Conservation (phyloP, 2,329 filamentous ascomycete genomes). For the Aspergillus tanneri region DNA sequence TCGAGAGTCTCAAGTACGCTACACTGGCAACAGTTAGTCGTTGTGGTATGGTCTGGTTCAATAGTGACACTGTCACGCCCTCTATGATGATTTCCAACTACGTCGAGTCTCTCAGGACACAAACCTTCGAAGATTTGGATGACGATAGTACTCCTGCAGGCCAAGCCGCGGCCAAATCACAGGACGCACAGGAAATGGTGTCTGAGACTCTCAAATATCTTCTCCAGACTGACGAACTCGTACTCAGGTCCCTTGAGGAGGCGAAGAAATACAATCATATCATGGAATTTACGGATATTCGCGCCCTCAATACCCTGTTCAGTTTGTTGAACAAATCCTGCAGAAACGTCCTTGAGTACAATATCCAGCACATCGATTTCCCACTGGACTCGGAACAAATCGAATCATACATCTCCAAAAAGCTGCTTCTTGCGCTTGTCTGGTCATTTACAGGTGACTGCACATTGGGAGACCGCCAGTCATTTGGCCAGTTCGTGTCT, state of each 20-base stretch:
- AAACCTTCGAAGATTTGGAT: slow-evolving; percentile 90
- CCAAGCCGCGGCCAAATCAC: slow-evolving; percentile 72
- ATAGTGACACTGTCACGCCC: slow-evolving; percentile 91
- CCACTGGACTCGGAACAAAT: slow-evolving; percentile 86
- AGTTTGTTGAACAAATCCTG: slow-evolving; percentile 93
- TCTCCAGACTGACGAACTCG: slow-evolving; percentile 75
- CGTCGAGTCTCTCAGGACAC: slow-evolving; percentile 74
- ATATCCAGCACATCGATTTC: slow-evolving; percentile 90
- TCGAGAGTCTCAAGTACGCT: slow-evolving; percentile 95
- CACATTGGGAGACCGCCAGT: slow-evolving; percentile 79
- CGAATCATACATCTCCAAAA: slow-evolving; percentile 88
- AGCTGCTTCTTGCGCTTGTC: slow-evolving; percentile 84
- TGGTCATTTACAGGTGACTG: slow-evolving; percentile 98
- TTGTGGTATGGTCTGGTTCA: slow-evolving; percentile 99
- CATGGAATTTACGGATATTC: slow-evolving; percentile 94
- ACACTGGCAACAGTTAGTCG: slow-evolving; percentile 98
- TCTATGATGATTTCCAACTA: slow-evolving; percentile 93
- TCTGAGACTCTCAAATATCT: slow-evolving; percentile 76
- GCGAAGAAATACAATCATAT: slow-evolving; percentile 85
- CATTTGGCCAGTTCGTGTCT: slow-evolving; percentile 81
- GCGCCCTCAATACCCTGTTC: slow-evolving; percentile 89
- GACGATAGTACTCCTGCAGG: slow-evolving; percentile 80
- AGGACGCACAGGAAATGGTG: slow-evolving; percentile 74
- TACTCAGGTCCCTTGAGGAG: slow-evolving; percentile 71
- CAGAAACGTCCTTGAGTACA: slow-evolving; percentile 91